Evolutionary conservation across 768 basidiomycete genomes (phyloP), one percentile per base, ranked within the genome.

Genomic region (Ephemerocybe angulata): DNA sequence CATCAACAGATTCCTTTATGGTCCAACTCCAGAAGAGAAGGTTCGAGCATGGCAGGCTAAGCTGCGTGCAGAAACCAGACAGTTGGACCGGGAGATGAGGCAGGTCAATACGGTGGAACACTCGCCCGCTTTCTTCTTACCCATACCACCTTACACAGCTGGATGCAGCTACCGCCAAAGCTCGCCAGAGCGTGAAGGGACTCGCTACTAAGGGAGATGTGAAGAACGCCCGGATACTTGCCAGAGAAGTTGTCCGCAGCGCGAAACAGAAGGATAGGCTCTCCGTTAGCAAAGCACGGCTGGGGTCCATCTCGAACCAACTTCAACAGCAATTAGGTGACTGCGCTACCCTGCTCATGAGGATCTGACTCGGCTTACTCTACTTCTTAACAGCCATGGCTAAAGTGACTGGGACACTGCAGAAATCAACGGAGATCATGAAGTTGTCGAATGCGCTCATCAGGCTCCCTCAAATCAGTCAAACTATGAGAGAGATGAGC

Each of bases 351-450:
- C 49, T 29, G n/a, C 50, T 17, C 35, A 52, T 6, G 11, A 51
- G 21, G 6, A 58, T 24, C 43, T 48, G 27, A 47, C 30, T 33
- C 47, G 56, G 40, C 28, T 49, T 21, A 51, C 43, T 21, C 17
- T 17, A 38, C 33, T 31, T 17, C 27, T 33, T 19, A 15, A 30
- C 61, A 98, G 97, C 97, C 0, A 90, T 98, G 88, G 72, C 87
- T 59, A 99, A 98, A 75, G 92, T 98, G 37, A 98, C 97, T 8
- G 97, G 97, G n/a, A 84, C 95, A 5, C 76, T 99, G 58, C 96
- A 98, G 72, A 97, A 94, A 71, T 97, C 94, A 6, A 94, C 96
- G 1, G 95, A 98, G 69, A 98, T 98, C 58, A 98, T 99, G 95
- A 98, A 90, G 72, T 78, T 95, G 38, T 95, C 94, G n/a, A 98